Base-by-base conservation (phyloP, 1,284 basidiomycete genomes). In the Neotropicomus parvogracilis region DNA sequence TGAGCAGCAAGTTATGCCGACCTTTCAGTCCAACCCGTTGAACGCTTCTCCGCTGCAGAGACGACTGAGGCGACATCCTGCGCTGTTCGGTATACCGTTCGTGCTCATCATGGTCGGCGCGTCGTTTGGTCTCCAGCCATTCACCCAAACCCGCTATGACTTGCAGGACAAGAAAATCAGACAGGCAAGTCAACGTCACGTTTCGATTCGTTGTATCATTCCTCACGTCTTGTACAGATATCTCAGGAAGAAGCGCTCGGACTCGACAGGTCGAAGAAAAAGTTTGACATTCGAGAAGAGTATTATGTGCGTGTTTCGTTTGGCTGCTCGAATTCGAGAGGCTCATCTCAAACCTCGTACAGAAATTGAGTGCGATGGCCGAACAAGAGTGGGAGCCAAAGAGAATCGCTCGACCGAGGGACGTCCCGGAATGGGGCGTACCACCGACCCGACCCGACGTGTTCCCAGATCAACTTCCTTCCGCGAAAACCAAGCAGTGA, bases 111-210 rank as follows among this genome's bases (percentile, higher is more conserved):
- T 97, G 64, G 91, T 97, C 53, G 83, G 78, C 8, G 85, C 90
- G 13, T 92, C 88, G n/a, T 97, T 88, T 63, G 92, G 82, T 2
- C 73, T 99, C 42, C 79, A 85, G 34, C 75, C 79, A 4, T 83
- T 99, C 63, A 95, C 94, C 0, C 90, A 95, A 69, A 95, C 90
- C 13, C 77, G 91, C 31, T 98, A 97, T 67, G 94, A 97, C 63
- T 71, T 91, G 56, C 87, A 94, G 40, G 84, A 88, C 57, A 79
- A 86, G 65, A 91, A 86, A 63, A 80, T 91, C 26, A 79, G 81
- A 59, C 77, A 81, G 68, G 88, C 84, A 54, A 44, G 80, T 32
- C 9, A n/a, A 17, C 37, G 12, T 44, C 5, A n/a, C 12, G n/a
- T n/a, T n/a, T n/a, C n/a, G n/a, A 14, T 37, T 24, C 28, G 3